phyloP scores from a whole-genome alignment of 148 eudicot species.

The Linanthus parryae region DNA sequence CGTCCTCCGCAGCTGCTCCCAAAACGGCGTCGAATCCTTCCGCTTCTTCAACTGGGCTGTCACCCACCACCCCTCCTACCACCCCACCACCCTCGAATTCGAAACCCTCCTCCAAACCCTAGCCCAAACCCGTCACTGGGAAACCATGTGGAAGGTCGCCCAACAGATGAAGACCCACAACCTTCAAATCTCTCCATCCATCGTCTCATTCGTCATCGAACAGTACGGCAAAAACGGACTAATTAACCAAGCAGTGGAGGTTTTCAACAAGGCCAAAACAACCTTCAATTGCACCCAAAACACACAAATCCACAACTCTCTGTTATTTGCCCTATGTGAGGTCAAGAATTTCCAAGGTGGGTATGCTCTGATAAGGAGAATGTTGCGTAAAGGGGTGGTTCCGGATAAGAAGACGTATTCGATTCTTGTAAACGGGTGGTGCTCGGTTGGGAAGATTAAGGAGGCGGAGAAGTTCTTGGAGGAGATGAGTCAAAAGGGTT shows the following conservation, averaged over 20 bases:
- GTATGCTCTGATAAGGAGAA: conserved; percentile 80
- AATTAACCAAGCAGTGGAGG: conserved; percentile 69
- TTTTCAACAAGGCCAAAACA: conserved; percentile 51
- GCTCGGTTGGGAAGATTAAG: conserved; percentile 80
- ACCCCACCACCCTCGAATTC: conserved; percentile 69
- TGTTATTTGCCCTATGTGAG: conserved; percentile 74
- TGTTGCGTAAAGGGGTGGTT: conserved; percentile 57
- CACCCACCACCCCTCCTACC: conserved; percentile 50
- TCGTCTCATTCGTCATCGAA: conserved; percentile 47
- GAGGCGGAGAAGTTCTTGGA: conserved; percentile 79
- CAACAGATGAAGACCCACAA: conserved; percentile 38
- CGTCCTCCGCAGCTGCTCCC: conserved; percentile 64
- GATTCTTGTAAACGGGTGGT: conserved; percentile 86
- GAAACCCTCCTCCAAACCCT: conserved; percentile 75
- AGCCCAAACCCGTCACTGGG: conserved; percentile 65
- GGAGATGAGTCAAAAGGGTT: conserved; percentile 92
- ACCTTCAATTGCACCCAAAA: conserved; percentile 51
- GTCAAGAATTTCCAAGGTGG: conserved; percentile 85
- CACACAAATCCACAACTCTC: conserved; percentile 55
- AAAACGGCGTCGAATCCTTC: conserved; percentile 51
- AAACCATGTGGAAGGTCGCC: conserved; percentile 94
- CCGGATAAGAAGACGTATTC: conserved; percentile 82
- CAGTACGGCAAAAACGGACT: conserved; percentile 71
- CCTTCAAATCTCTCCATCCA: conserved; percentile 28
- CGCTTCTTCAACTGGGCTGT: conserved; percentile 94